Evolutionary conservation across 2,329 filamentous ascomycete species (phyloP).

Genomic region (Talaromyces sp.): DNA sequence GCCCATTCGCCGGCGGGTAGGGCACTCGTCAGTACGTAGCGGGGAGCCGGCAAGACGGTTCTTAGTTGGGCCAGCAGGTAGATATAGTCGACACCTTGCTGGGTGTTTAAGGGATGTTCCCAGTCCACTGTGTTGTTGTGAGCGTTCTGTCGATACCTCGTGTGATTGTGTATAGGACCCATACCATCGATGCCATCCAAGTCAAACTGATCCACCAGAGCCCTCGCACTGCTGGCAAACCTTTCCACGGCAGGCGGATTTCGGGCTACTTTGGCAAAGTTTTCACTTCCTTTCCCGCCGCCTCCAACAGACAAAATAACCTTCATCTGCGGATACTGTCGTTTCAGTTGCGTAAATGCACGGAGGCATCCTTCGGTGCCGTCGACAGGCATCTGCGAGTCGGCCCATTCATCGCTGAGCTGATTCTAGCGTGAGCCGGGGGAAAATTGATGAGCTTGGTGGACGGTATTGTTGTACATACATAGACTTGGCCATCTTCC

Average conservation of each 20-base stretch:
- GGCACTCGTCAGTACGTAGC: constrained; percentile 65
- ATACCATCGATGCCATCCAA: constrained; percentile 72
- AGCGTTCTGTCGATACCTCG: too few species aligned
- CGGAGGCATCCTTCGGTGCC: constrained; percentile 65
- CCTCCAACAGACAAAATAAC: constrained; percentile 76
- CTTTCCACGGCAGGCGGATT: constrained; percentile 56
- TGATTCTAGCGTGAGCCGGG: constrained; percentile 28
- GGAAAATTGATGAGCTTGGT: neutral
- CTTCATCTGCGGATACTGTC: constrained; percentile 62
- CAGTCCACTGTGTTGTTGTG: constrained; percentile 58
- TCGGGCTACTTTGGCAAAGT: constrained; percentile 62
- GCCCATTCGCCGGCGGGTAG: constrained; percentile 63
- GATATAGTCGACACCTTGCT: constrained; percentile 66
- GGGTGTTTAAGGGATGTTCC: constrained; percentile 64
- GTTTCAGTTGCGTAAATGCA: constrained; percentile 67
- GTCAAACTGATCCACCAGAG: constrained; percentile 63
- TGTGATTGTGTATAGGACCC: constrained; percentile 15
- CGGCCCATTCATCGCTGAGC: constrained; percentile 76
- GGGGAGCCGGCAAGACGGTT: constrained; percentile 59
- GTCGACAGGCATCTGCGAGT: constrained; percentile 65
- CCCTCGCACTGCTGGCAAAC: constrained; percentile 63
- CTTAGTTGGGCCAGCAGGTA: constrained; percentile 62
- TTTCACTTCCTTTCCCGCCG: constrained; percentile 54
- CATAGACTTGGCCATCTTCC: constrained; percentile 67
- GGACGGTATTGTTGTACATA: constrained; percentile 40